Percentiles rank a stretch among this genome's conserved stretches.
Evolutionary conservation across 805 yeast genomes (phyloP).

Genomic region (Cyberlindnera suaveolens): DNA sequence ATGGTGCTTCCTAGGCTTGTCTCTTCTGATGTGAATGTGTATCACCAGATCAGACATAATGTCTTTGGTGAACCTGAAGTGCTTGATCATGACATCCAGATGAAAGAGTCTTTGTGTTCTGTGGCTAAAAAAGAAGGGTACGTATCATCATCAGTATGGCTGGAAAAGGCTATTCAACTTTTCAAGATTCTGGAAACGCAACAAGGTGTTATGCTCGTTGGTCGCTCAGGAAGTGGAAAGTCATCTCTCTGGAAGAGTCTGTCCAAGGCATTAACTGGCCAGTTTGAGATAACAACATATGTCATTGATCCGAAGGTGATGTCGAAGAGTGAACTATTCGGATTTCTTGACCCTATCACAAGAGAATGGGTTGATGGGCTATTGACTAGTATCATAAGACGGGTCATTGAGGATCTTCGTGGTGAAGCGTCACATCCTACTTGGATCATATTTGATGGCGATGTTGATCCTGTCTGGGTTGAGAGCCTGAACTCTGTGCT

Average conservation of each 20-base stretch:
- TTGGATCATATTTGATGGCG: slow-evolving; percentile 90
- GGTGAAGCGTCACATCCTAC: slow-evolving; percentile 51
- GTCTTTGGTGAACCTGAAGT: slow-evolving; percentile 36
- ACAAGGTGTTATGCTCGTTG: slow-evolving; percentile 80
- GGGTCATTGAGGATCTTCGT: slow-evolving; percentile 44
- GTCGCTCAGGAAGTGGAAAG: slow-evolving; percentile 73
- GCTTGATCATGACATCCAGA: slow-evolving; percentile 25
- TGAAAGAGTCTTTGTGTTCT: slow-evolving; percentile 24
- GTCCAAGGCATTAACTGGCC: slow-evolving; percentile 28
- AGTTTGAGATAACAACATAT: slow-evolving; percentile 34
- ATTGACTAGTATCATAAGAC: slow-evolving; percentile 61
- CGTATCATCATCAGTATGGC: slow-evolving; percentile 29
- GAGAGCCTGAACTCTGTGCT: slow-evolving; percentile 85
- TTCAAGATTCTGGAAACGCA: slow-evolving; percentile 53
- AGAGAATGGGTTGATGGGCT: slow-evolving; percentile 93
- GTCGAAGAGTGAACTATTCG: slow-evolving; percentile 60
- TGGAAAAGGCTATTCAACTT: slow-evolving; percentile 54
- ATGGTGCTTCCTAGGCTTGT: slow-evolving; percentile 65
- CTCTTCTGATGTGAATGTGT: slow-evolving; percentile 41
- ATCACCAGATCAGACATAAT: not conserved
- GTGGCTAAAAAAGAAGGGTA: slow-evolving; percentile 30
- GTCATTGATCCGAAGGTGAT: slow-evolving; percentile 73
- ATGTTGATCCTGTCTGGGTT: slow-evolving; percentile 90
- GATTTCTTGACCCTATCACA: slow-evolving; percentile 65
- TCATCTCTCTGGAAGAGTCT: slow-evolving; percentile 46